Conservation (phyloP, 305 asterid genomes). For the Rubia peregrina region DNA sequence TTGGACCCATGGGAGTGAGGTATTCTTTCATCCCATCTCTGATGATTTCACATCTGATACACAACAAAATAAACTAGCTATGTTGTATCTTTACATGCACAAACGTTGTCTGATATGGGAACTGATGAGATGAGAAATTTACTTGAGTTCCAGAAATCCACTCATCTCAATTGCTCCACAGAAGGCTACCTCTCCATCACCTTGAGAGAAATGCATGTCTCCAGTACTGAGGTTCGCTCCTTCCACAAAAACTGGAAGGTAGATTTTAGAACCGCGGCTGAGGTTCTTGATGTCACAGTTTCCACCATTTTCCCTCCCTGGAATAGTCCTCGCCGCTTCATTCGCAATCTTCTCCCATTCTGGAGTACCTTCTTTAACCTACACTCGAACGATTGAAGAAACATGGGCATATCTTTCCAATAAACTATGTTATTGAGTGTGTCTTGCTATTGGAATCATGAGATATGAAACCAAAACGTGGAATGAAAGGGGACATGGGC, state of each 20-base stretch:
- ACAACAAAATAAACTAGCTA: neutral
- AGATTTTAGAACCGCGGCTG: slow-evolving; percentile 82
- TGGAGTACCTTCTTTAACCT: slow-evolving; percentile 64
- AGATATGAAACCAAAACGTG: no score
- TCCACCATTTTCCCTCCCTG: slow-evolving; percentile 96
- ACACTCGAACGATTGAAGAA: slow-evolving; percentile 10
- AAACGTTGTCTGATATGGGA: no score
- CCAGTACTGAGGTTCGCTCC: slow-evolving; percentile 97
- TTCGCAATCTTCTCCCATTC: slow-evolving; percentile 82
- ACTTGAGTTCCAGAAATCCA: slow-evolving; percentile 94
- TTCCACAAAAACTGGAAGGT: slow-evolving; percentile 90
- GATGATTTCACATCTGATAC: slow-evolving; percentile 76
- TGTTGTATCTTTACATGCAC: neutral
- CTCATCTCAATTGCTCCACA: slow-evolving; percentile 98
- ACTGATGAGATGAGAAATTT: slow-evolving; percentile 15
- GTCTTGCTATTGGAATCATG: no score
- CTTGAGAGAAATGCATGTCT: slow-evolving; percentile 96
- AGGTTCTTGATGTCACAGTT: slow-evolving; percentile 92
- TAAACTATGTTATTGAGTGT: no score
- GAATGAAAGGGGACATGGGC: no score
- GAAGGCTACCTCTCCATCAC: slow-evolving; percentile 93
- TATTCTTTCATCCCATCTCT: slow-evolving; percentile 85
- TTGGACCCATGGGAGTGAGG: slow-evolving; percentile 97
- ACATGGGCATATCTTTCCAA: no score
- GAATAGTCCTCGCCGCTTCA: slow-evolving; percentile 89